phyloP scores from a whole-genome alignment of 345 rosid species.

The Sonneratia caseolaris region DNA sequence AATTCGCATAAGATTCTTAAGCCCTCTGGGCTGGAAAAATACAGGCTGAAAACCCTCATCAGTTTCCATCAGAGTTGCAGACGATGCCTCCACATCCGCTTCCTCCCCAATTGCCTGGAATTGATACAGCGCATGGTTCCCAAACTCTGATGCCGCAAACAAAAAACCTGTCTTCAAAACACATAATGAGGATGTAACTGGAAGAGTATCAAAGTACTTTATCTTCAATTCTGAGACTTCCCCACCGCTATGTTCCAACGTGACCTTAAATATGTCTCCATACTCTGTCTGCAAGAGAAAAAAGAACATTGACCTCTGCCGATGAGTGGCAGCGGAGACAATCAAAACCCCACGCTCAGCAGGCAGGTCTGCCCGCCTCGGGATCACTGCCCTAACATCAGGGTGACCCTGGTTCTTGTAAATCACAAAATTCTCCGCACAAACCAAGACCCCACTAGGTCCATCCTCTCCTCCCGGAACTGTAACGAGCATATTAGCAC shows the following conservation, averaged over 20 bases:
- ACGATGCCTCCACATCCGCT: slow-evolving; percentile 89
- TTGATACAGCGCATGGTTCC: slow-evolving; percentile 91
- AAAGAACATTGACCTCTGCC: slow-evolving; percentile 85
- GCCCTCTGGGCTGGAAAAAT: slow-evolving; percentile 83
- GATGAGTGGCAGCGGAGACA: slow-evolving; percentile 86
- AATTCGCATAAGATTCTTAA: slow-evolving; percentile 87
- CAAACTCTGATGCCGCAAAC: slow-evolving; percentile 92
- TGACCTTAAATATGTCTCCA: slow-evolving; percentile 87
- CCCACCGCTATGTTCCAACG: slow-evolving; percentile 65
- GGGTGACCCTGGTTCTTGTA: slow-evolving; percentile 95
- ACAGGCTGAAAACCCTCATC: slow-evolving; percentile 97
- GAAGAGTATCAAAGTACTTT: slow-evolving; percentile 91
- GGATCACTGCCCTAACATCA: slow-evolving; percentile 85
- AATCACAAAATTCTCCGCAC: slow-evolving; percentile 95
- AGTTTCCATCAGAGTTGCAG: slow-evolving; percentile 83
- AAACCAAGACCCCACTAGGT: slow-evolving; percentile 90
- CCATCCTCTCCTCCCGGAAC: slow-evolving; percentile 98
- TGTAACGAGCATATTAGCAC: slow-evolving; percentile 94
- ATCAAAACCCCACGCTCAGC: slow-evolving; percentile 85
- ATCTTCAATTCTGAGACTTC: slow-evolving; percentile 76
- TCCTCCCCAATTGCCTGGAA: slow-evolving; percentile 89
- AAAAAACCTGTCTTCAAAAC: slow-evolving; percentile 84
- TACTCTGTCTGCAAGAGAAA: slow-evolving; percentile 93
- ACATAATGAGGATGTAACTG: slow-evolving; percentile 75
- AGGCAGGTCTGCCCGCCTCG: slow-evolving; percentile 84